Base-by-base conservation (phyloP, 2,329 filamentous ascomycete genomes). In the Microsporum audouinii region DNA sequence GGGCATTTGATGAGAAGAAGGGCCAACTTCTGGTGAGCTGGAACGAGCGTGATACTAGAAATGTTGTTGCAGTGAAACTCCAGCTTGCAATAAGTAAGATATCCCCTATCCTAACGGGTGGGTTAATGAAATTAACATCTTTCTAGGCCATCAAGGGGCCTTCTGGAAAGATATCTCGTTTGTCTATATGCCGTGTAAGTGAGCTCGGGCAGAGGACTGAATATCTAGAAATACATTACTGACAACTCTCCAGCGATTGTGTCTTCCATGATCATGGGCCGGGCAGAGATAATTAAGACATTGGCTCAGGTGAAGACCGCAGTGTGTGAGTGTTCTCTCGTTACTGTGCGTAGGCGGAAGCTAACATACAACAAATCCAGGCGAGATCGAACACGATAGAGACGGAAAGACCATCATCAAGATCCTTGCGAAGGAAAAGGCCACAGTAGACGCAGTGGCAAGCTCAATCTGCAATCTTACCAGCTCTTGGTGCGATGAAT, bases 161-260 rank as follows among this genome's bases (percentile, higher is more conserved):
- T 61, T 60, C 36, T 65, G 63, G 63, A 63, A 60, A 17, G 60
- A 63, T 29, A 65, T 65, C 27, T 65, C 60, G 14, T 45, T 65
- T 6, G 33, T 31, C 0, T 58, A 63, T 17, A 45, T 64, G 47
- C 60, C 62, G 1, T 55, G 63, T 64, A 60, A 61, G 61, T n/a
- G 31, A 57, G 10, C 29, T 7, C 17, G 3, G 33, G 2, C 55
- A 8, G 8, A 29, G 8, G n/a, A 45, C 5, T 41, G 43, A 49
- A 17, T 23, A 31, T 1, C 5, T 10, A 45, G 33, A 31, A 17
- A 2, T 8, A 34, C n/a, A 27, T 36, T 12, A n/a, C 49, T 36
- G 49, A 45, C 27, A 12, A 4, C 12, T 5, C 7, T 39, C 6
- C 33, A 63, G 62, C 27, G 14, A 39, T 60, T 5, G 7, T 63